Evolutionary conservation across 2,329 filamentous ascomycete genomes (phyloP).

Genomic region (Gnomoniopsis smithogilvyi): DNA sequence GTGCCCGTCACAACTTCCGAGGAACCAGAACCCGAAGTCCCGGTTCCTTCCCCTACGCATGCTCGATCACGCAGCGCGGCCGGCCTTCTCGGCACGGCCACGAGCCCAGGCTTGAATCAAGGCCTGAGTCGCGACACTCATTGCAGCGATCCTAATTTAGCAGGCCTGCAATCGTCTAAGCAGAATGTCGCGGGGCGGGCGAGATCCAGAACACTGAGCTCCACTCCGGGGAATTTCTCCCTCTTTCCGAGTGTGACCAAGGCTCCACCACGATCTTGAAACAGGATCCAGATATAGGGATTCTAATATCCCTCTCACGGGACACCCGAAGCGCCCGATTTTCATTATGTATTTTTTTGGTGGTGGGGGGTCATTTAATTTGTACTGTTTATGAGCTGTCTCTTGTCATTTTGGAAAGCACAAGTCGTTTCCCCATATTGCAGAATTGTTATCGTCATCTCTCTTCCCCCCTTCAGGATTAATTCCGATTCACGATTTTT

Average conservation of each 20-base stretch:
- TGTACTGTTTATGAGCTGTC: not conserved
- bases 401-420: not conserved
- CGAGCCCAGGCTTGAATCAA: not conserved
- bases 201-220: conserved; percentile 45
- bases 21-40: conserved; percentile 25
- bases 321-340: not conserved
- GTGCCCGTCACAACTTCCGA: conserved; percentile 15
- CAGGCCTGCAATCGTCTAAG: conserved; percentile 21
- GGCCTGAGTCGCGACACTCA: conserved; percentile 23
- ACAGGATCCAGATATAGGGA: not conserved
- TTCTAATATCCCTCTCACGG: not conserved
- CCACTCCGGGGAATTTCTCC: conserved; percentile 44
- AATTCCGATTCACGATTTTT: too few species aligned
- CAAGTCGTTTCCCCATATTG: not conserved
- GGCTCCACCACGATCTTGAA: conserved; percentile 12
- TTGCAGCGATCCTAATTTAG: conserved; percentile 27
- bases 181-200: conserved; percentile 33
- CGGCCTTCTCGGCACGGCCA: conserved; percentile 7
- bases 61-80: conserved; percentile 14
- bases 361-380: too few species aligned
- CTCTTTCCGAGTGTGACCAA: conserved; percentile 34
- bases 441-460: too few species aligned
- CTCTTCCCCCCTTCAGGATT: too few species aligned
- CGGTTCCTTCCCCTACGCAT: conserved; percentile 22
- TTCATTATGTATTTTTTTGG: too few species aligned